Conservation (phyloP, 2,329 filamentous ascomycete genomes). For the Diaporthe ilicicola region DNA sequence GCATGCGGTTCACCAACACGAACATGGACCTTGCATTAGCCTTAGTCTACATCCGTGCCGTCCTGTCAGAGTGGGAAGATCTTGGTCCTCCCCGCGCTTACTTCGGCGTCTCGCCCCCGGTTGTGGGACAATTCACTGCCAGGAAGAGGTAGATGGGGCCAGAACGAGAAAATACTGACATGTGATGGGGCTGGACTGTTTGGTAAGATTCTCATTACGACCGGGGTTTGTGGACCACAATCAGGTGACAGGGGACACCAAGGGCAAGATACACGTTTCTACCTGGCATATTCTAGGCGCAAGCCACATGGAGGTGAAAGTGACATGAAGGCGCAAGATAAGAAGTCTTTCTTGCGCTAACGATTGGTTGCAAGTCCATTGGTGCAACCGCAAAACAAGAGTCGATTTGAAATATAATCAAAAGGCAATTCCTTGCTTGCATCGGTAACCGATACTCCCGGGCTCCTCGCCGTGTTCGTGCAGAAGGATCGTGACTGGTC, state of each 20-base stretch:
- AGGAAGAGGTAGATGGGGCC: background rate
- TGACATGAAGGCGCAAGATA: no score
- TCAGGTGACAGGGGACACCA: background rate
- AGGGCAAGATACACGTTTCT: no score
- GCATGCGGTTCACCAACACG: background rate
- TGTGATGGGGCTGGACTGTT: background rate
- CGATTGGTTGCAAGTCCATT: background rate
- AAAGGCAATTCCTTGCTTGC: no score
- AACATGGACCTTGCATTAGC: conserved; percentile 14
- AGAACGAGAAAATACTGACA: background rate
- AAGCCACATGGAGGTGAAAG: background rate
- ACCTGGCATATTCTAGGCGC: background rate
- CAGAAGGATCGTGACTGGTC: background rate
- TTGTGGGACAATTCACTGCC: background rate
- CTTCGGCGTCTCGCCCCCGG: conserved; percentile 2
- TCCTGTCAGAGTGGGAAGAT: conserved; percentile 3
- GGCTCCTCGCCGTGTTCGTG: background rate
- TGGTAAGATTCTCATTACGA: background rate
- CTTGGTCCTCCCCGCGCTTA: conserved; percentile 6
- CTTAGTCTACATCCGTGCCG: background rate
- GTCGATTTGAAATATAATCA: no score
- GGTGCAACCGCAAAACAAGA: background rate
- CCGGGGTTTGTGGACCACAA: background rate
- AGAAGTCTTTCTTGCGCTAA: background rate
- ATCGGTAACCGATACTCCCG: no score